Conservation (phyloP, 2,329 filamentous ascomycete genomes). For the Colletotrichum shisoi region DNA sequence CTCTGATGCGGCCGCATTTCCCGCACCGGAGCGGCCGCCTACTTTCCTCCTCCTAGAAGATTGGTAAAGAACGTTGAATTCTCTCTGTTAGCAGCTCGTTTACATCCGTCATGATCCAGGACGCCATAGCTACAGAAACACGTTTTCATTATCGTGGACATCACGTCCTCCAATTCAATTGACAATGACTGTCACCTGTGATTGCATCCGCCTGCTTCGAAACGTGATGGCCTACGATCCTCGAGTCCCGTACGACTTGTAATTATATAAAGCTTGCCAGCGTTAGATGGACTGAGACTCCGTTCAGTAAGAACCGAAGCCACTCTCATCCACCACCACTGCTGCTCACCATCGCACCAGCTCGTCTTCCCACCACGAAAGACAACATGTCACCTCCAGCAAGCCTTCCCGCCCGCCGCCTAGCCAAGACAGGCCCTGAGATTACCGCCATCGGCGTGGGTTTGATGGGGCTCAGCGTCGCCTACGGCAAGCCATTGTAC, state of each 20-base stretch:
- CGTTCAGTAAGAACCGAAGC: background rate
- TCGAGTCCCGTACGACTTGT: too few species aligned
- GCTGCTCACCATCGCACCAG: background rate
- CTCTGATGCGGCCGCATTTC: background rate
- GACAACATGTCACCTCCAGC: constrained; percentile 15
- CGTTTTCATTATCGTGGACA: too few species aligned
- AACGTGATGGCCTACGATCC: accelerated
- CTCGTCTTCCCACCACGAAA: background rate
- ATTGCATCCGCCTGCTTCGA: too few species aligned
- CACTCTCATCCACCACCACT: background rate
- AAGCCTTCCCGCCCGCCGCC: constrained; percentile 50
- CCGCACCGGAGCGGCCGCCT: background rate
- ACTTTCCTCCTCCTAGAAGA: background rate
- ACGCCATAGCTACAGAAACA: too few species aligned
- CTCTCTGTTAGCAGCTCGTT: too few species aligned
- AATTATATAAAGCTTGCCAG: too few species aligned
- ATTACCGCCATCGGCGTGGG: constrained; percentile 62
- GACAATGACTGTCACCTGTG: too few species aligned
- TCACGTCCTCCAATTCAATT: too few species aligned
- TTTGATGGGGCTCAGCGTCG: constrained; percentile 58
- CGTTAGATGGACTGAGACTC: too few species aligned
- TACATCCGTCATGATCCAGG: too few species aligned
- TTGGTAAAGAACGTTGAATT: too few species aligned
- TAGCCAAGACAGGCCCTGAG: constrained; percentile 61
- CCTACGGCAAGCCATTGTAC: constrained; percentile 47